Evolutionary conservation across 2,329 filamentous ascomycete species (phyloP), one percentile per base, ranked within the genome.

Genomic region (Aschersonia sp.): DNA sequence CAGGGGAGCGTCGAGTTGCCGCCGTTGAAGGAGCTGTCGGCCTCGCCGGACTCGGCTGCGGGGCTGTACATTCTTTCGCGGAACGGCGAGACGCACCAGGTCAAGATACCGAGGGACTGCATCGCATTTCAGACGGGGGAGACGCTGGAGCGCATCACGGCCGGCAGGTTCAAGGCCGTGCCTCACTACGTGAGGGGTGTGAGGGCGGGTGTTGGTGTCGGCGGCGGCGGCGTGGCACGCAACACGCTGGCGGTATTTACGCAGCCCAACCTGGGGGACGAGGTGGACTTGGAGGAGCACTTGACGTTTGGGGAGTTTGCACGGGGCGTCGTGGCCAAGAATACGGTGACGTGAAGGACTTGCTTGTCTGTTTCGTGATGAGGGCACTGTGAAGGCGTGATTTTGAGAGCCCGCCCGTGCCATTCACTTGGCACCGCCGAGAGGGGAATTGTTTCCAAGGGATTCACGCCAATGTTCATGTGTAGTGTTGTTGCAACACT

Each of bases 211-310:
- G 1, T 74, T 72, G 43, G 67, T 64, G 40, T 3, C 12, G 64
- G 72, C 49, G 68, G 66, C 10, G 70, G 69, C 2, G 68, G 69
- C 31, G 74, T 89, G 51, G 85, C 84, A 31, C 71, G 84, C 50
- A 97, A 97, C 67, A 98, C 92, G 7, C 67, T 98, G 55, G 92
- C 92, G 1, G 89, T 97, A 7, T 98, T 97, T 60, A 98, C 91
- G 50, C 92, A 98, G 74, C 92, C 92, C 30, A 95, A 96, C 68
- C 65, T 97, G 51, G 85, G 78, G 56, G 85, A 89, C 56, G 75
- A 80, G 65, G 83, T 91, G 10, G 85, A 91, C 59, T 73, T 78
- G 50, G 70, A 76, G 60, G 73, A 78, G 56, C 74, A 77, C 40
- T 71, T 80, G 49, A 84, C 77, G 40, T 91, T 89, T 73, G 85